Evolutionary conservation across 225 moss, liverwort and hornwort species (phyloP).

Genomic region (Polytrichum commune): DNA sequence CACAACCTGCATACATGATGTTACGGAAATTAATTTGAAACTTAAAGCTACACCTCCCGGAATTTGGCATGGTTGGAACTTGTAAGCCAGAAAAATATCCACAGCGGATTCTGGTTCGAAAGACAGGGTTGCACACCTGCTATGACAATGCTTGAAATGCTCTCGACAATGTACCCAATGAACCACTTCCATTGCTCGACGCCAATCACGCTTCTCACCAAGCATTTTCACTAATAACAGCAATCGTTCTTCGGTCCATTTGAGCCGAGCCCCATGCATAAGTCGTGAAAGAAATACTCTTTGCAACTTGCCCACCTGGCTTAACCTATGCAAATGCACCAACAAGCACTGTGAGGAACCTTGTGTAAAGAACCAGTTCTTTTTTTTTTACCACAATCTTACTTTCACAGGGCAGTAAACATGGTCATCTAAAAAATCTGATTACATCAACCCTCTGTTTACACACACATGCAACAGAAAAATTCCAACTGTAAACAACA

Average conservation of each 20-base stretch:
- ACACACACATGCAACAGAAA: background rate
- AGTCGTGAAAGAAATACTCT: constrained; percentile 62
- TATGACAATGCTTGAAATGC: constrained; percentile 66
- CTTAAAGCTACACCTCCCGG: too few relatives aligned
- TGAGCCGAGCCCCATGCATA: constrained; percentile 87
- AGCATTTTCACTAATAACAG: constrained; percentile 69
- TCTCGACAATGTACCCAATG: constrained; percentile 76
- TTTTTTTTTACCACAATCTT: too few relatives aligned
- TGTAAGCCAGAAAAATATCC: background rate
- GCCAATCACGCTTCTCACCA: constrained; percentile 78
- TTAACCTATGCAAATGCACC: constrained; percentile 37
- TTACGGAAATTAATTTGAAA: too few relatives aligned
- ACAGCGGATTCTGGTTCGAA: background rate
- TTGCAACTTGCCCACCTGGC: constrained; percentile 52
- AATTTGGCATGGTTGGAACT: too few relatives aligned
- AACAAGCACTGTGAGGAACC: too few relatives aligned
- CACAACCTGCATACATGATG: too few relatives aligned
- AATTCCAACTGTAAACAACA: background rate
- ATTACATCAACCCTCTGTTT: background rate
- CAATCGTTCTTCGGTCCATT: constrained; percentile 80
- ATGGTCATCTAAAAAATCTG: background rate
- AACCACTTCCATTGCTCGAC: constrained; percentile 80
- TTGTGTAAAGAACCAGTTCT: background rate
- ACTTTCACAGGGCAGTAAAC: too few relatives aligned
- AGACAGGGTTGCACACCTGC: constrained; percentile 46